A percentile compares a stretch with the other conserved stretches of the same genome.
These are phyloP conservation scores for Lodderomyces jiufengensis DNA, from an alignment of 1,139 yeast species.

Conservation along the genomic window DNA sequence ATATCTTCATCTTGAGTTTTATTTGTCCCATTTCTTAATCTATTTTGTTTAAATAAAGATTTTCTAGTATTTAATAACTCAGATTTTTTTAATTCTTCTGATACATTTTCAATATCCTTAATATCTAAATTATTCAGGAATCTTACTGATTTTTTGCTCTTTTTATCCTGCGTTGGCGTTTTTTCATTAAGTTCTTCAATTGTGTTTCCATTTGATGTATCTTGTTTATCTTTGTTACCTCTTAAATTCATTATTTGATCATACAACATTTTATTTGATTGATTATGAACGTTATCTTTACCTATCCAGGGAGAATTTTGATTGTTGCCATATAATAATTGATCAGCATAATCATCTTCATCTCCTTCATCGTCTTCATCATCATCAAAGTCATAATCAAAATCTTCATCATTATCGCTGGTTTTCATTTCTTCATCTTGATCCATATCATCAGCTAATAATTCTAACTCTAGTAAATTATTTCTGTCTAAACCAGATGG, in stretches of 20 bases:
- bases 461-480: slow-evolving; percentile 37
- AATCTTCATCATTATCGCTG: slow-evolving; percentile 39
- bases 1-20: slow-evolving; percentile 6
- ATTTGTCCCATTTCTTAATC: slow-evolving; percentile 1
- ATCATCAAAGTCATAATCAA: slow-evolving; percentile 31
- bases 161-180: slow-evolving; percentile 2
- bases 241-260: slow-evolving; percentile 26
- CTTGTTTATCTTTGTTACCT: slow-evolving; percentile 1
- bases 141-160: slow-evolving; percentile 45
- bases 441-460: slow-evolving; percentile 52
- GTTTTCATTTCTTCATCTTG: slow-evolving; percentile 25
- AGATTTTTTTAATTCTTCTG: slow-evolving; percentile 39
- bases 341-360: slow-evolving; percentile 22
- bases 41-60: slow-evolving; percentile 16
- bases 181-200: slow-evolving; percentile 1
- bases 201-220: slow-evolving; percentile 3
- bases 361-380: slow-evolving; percentile 23
- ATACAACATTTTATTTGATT: slow-evolving; percentile 24
- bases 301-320: slow-evolving; percentile 4
- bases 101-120: slow-evolving; percentile 57
- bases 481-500: slow-evolving; percentile 18
- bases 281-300: slow-evolving; percentile 6
- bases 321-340: slow-evolving; percentile 14
- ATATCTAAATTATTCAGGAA: slow-evolving; percentile 52
- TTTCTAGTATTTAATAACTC: slow-evolving; percentile 8